Evolutionary conservation across 2,329 filamentous ascomycete genomes (phyloP).

Genomic region (Graphiopsis chlorocephala): DNA sequence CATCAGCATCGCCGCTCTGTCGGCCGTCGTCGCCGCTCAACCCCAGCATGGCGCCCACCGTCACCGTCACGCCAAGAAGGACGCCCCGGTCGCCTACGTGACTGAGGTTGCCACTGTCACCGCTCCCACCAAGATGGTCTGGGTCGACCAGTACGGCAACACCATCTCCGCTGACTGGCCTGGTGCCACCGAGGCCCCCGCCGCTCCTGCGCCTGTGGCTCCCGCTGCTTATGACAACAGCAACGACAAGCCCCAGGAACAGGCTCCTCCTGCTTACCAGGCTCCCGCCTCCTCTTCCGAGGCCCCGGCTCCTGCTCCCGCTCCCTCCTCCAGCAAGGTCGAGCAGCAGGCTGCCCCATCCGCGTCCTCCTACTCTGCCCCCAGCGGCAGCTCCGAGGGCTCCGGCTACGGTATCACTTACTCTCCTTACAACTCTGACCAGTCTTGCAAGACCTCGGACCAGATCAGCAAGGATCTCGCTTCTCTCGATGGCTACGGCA

Average conservation of each 20-base stretch:
- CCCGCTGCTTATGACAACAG: slow-evolving; percentile 10
- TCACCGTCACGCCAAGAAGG: slow-evolving; percentile 37
- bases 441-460: slow-evolving; percentile 63
- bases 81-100: slow-evolving; percentile 28
- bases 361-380: not conserved
- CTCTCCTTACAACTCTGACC: slow-evolving; percentile 55
- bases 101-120: slow-evolving; percentile 38
- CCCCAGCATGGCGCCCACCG: slow-evolving; percentile 31
- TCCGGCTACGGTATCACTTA: slow-evolving; percentile 54
- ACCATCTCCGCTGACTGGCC: slow-evolving; percentile 34
- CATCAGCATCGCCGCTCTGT: slow-evolving; percentile 27
- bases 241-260: slow-evolving; percentile 2
- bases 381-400: not conserved
- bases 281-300: slow-evolving; percentile 32
- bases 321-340: slow-evolving; percentile 14
- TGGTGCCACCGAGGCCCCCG: not conserved
- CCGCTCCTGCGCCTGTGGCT: slow-evolving; percentile 1
- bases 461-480: slow-evolving; percentile 66
- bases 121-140: slow-evolving; percentile 54
- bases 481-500: slow-evolving; percentile 56
- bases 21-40: slow-evolving; percentile 26
- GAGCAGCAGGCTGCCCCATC: not conserved
- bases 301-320: slow-evolving; percentile 18
- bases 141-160: slow-evolving; percentile 58
- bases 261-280: slow-evolving; percentile 28